These are phyloP conservation scores for Aurantiochytrium sp. DNA, from an alignment of 108 stramenopile species.

Conservation along the genomic window DNA sequence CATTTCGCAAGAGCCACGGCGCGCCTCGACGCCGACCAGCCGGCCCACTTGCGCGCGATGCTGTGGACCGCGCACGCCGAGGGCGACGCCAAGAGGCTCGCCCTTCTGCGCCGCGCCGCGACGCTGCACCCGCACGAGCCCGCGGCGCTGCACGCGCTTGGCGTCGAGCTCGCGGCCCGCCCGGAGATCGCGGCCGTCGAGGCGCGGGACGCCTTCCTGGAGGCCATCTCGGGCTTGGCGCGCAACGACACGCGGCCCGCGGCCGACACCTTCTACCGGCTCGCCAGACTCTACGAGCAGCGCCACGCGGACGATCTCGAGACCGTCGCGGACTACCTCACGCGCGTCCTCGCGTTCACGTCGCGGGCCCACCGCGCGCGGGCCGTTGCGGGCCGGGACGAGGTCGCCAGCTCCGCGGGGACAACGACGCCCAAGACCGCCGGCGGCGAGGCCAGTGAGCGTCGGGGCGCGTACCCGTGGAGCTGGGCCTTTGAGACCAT, in stretches of 20 bases:
- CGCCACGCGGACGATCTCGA: not conserved
- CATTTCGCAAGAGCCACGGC: not conserved
- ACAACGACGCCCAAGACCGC: not conserved
- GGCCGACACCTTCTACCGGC: not conserved
- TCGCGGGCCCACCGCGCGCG: not conserved
- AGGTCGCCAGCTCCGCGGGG: too few species aligned
- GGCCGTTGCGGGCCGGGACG: too few species aligned
- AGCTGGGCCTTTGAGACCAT: not conserved
- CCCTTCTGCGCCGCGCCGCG: not conserved
- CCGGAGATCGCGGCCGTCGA: not conserved
- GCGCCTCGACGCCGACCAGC: not conserved
- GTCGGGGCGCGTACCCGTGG: not conserved
- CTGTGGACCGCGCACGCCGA: not conserved
- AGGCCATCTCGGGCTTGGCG: not conserved
- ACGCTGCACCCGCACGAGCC: not conserved
- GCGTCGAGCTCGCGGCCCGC: not conserved
- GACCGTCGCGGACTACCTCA: not conserved
- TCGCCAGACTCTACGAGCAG: not conserved
- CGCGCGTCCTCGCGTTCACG: not conserved
- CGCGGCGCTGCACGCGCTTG: slow-evolving; percentile 1
- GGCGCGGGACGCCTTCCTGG: not conserved
- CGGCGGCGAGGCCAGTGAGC: not conserved
- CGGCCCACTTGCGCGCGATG: not conserved
- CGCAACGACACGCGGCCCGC: not conserved
- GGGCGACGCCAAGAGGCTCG: not conserved